Conservation (phyloP, 768 basidiomycete species). For the Xerocomus potaroensis region DNA sequence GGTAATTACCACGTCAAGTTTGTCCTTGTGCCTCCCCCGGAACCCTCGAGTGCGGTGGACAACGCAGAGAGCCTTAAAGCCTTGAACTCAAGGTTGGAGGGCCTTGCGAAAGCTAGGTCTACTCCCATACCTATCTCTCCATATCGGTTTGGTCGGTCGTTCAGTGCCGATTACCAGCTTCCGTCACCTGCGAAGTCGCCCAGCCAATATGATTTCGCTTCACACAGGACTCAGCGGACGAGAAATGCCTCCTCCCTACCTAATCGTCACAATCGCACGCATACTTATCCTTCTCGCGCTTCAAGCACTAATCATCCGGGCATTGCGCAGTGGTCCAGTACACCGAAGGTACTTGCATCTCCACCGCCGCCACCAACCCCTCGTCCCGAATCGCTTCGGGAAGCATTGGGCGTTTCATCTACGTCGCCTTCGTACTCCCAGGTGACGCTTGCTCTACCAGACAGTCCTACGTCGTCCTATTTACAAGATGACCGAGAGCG, state of each 20-base stretch:
- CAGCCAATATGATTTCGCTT: slow-evolving; percentile 56
- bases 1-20: slow-evolving; percentile 79
- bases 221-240: slow-evolving; percentile 40
- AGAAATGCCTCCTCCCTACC: slow-evolving; percentile 3
- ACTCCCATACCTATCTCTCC: slow-evolving; percentile 11
- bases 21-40: slow-evolving; percentile 24
- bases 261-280: slow-evolving; percentile 36
- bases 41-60: slow-evolving; percentile 31
- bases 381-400: slow-evolving; percentile 25
- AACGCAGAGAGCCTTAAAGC: slow-evolving; percentile 49
- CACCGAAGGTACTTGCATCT: background rate
- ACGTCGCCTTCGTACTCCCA: slow-evolving; percentile 8
- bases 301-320: slow-evolving; percentile 34
- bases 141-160: slow-evolving; percentile 20
- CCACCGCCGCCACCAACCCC: slow-evolving; percentile 1
- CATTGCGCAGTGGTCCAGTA: slow-evolving; percentile 38
- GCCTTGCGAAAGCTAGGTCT: slow-evolving; percentile 44
- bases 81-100: slow-evolving; percentile 63
- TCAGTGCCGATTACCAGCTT: slow-evolving; percentile 25
- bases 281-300: slow-evolving; percentile 44
- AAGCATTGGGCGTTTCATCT: slow-evolving; percentile 8
- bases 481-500: slow-evolving; percentile 26
- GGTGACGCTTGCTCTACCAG: background rate
- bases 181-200: slow-evolving; percentile 35
- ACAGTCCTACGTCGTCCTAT: slow-evolving; percentile 11